Evolutionary conservation across 768 basidiomycete species (phyloP).

Genomic region (Fistulinella prunicolor): DNA sequence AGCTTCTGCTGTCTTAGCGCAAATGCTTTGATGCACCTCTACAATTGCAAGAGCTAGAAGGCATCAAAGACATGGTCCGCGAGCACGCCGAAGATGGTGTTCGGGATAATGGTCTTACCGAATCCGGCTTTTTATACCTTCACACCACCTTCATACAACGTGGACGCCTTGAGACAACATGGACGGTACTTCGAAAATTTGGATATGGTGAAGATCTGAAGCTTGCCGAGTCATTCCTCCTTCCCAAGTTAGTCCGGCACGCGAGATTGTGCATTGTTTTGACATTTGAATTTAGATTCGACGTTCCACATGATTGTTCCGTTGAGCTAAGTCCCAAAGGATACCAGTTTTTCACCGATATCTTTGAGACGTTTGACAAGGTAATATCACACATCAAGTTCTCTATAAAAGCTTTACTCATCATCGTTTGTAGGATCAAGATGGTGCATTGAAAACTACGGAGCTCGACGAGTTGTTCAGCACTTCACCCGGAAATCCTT

Average conservation of each 20-base stretch:
- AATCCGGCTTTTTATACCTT: constrained; percentile 89
- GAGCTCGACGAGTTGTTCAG: constrained; percentile 90
- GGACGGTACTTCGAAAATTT: constrained; percentile 93
- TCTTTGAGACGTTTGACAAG: constrained; percentile 95
- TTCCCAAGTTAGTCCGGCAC: constrained; percentile 68
- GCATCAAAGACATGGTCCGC: constrained; percentile 90
- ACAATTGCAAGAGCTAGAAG: constrained; percentile 90
- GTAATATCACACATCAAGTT: constrained; percentile 33
- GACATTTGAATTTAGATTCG: constrained; percentile 57
- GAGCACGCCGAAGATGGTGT: constrained; percentile 75
- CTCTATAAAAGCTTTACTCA: constrained; percentile 2
- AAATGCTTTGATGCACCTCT: constrained; percentile 95
- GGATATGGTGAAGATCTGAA: constrained; percentile 95
- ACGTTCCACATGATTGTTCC: constrained; percentile 90
- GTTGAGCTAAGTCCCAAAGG: constrained; percentile 93
- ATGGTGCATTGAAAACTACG: constrained; percentile 80
- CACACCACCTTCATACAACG: constrained; percentile 97
- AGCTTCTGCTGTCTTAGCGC: constrained; percentile 44
- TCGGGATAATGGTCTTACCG: constrained; percentile 78
- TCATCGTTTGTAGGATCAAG: constrained; percentile 67
- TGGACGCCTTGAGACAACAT: constrained; percentile 94
- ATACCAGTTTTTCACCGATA: constrained; percentile 95
- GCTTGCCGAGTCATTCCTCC: constrained; percentile 82
- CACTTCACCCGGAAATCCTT: constrained; percentile 96
- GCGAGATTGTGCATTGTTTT: constrained; percentile 5